phyloP scores from a whole-genome alignment of 805 yeast species.

The Metschnikowia bowlesiae region DNA sequence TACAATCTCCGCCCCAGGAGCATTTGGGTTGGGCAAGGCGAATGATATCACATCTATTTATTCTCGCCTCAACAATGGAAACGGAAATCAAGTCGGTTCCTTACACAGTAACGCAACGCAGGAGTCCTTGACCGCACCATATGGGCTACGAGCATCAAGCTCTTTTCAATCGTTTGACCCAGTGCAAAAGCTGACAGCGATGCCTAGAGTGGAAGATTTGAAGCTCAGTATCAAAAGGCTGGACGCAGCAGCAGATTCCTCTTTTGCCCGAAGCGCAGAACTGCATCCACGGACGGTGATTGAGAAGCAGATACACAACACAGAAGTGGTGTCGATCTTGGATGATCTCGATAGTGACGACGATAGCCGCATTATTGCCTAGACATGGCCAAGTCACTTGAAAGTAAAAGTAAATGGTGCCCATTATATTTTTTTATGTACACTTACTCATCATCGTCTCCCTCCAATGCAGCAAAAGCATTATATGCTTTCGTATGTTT shows the following conservation, averaged over 20 bases:
- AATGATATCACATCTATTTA: constrained; percentile 40
- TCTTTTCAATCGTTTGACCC: background rate
- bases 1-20: constrained; percentile 4
- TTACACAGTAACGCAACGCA: constrained; percentile 14
- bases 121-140: constrained; percentile 4
- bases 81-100: constrained; percentile 5
- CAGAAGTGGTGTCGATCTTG: constrained; percentile 33
- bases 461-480: constrained; percentile 77
- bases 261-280: constrained; percentile 3
- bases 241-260: constrained; percentile 3
- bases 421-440: constrained; percentile 8
- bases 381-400: background rate
- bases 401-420: background rate
- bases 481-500: constrained; percentile 65
- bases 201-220: constrained; percentile 17
- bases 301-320: constrained; percentile 26
- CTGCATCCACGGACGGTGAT: constrained; percentile 25
- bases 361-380: constrained; percentile 20
- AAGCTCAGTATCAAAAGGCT: constrained; percentile 11
- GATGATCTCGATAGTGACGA: constrained; percentile 34
- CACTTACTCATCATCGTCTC: constrained; percentile 42
- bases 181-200: background rate
- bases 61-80: constrained; percentile 24
- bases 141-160: background rate
- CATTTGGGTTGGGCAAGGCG: constrained; percentile 37